These are phyloP conservation scores for Monosporozyma unispora DNA, from an alignment of 805 yeast species.

Conservation along the genomic window DNA sequence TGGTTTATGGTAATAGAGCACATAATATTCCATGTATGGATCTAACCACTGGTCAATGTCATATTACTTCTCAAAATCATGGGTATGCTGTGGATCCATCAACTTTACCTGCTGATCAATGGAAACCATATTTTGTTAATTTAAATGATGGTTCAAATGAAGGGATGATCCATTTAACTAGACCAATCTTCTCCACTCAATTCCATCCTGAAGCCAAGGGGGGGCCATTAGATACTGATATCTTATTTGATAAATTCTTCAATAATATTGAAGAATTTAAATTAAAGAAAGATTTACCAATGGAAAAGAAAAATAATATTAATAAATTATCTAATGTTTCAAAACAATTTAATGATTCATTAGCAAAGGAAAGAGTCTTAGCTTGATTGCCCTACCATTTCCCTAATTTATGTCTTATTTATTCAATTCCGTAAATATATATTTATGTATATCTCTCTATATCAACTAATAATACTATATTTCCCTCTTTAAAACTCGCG, in stretches of 20 bases:
- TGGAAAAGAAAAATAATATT: conserved; percentile 3
- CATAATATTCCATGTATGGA: conserved; percentile 97
- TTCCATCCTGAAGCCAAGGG: conserved; percentile 99
- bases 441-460: background rate
- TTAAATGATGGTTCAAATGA: conserved; percentile 94
- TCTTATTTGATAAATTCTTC: conserved; percentile 84
- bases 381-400: conserved; percentile 2
- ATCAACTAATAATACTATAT: too few relatives aligned
- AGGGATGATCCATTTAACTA: conserved; percentile 84
- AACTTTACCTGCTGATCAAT: conserved; percentile 59
- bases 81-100: conserved; percentile 91
- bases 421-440: too few relatives aligned
- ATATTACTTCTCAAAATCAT: conserved; percentile 97
- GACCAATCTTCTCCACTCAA: conserved; percentile 93
- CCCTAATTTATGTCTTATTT: background rate
- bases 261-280: conserved; percentile 53
- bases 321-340: conserved; percentile 7
- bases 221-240: conserved; percentile 92
- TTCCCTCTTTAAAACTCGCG: too few relatives aligned
- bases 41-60: conserved; percentile 82
- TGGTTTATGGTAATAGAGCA: conserved; percentile 97
- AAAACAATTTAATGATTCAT: conserved; percentile 14
- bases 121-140: conserved; percentile 84
- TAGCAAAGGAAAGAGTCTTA: conserved; percentile 29
- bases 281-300: conserved; percentile 34